Conservation (phyloP, 192 early-diverging fungal species). For the Backusella mclennaniae region DNA sequence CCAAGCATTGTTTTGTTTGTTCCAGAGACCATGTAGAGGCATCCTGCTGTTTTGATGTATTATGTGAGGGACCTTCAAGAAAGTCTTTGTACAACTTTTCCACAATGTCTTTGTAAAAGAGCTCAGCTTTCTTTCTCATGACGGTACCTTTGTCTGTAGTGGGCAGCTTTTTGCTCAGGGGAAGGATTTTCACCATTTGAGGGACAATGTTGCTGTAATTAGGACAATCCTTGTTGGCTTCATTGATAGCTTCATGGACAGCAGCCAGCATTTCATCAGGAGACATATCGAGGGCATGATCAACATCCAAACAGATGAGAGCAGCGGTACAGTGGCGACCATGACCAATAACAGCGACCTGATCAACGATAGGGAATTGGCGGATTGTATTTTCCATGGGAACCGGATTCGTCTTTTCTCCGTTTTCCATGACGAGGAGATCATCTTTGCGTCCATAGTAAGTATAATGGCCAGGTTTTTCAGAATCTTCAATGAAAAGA, state of each 20-base stretch:
- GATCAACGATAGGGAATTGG: not conserved
- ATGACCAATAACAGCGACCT: constrained; percentile 18
- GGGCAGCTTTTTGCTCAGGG: constrained; percentile 6
- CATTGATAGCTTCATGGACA: constrained; percentile 6
- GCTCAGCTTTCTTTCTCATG: constrained; percentile 4
- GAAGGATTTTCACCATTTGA: constrained; percentile 31
- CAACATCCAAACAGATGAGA: not conserved
- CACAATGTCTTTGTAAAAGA: not conserved
- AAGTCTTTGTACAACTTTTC: not conserved
- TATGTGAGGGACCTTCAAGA: not conserved
- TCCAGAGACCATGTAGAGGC: not conserved
- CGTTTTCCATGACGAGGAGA: constrained; percentile 27
- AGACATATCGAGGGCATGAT: not conserved
- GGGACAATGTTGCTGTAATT: constrained; percentile 15
- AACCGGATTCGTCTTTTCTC: constrained; percentile 37
- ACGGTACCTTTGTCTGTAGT: constrained; percentile 30
- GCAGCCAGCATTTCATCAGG: not conserved
- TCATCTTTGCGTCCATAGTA: constrained; percentile 25
- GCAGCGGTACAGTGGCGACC: constrained; percentile 12
- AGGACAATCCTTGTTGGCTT: constrained; percentile 25
- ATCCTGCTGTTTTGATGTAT: not conserved
- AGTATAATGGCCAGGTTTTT: not conserved
- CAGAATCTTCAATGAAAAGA: not conserved
- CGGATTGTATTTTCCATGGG: constrained; percentile 21
- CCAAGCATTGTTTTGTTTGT: not conserved